Evolutionary conservation across 495 filamentous ascomycete species (phyloP).

Genomic region (Trichoderma asperelloides): DNA sequence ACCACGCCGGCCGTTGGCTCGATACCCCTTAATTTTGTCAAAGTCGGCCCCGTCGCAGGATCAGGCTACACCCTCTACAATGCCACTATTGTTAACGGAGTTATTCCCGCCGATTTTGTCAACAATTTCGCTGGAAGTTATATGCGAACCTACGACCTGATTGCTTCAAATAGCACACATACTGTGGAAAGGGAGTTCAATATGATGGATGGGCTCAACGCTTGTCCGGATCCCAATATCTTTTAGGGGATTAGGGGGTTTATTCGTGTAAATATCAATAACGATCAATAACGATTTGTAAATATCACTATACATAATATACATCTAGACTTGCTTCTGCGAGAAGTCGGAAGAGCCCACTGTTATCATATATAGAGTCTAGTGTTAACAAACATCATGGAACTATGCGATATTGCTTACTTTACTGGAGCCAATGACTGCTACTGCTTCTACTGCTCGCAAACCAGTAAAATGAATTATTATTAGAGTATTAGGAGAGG

Average conservation of each 20-base stretch:
- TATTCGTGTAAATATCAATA: no score
- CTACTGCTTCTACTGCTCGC: no score
- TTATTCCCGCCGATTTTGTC: not conserved
- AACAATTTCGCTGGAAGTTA: not conserved
- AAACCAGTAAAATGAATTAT: no score
- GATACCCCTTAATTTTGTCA: not conserved
- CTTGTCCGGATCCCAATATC: not conserved
- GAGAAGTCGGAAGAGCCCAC: no score
- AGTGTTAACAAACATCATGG: no score
- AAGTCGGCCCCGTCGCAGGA: not conserved
- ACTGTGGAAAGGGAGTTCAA: slow-evolving; percentile 2
- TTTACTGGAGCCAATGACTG: no score
- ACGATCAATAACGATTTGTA: no score
- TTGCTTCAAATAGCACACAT: slow-evolving; percentile 10
- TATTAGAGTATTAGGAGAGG: no score
- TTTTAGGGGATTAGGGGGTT: slow-evolving; percentile 2
- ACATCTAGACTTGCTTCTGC: no score
- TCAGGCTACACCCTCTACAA: not conserved
- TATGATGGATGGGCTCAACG: not conserved
- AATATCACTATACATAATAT: no score
- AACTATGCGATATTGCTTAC: no score
- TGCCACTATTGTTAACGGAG: not conserved
- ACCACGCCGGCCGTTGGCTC: not conserved
- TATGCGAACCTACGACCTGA: slow-evolving; percentile 2
- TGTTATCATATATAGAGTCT: no score